These are phyloP conservation scores for Ananas comosus DNA, from an alignment of 176 grass and related monocot species.

Conservation along the genomic window DNA sequence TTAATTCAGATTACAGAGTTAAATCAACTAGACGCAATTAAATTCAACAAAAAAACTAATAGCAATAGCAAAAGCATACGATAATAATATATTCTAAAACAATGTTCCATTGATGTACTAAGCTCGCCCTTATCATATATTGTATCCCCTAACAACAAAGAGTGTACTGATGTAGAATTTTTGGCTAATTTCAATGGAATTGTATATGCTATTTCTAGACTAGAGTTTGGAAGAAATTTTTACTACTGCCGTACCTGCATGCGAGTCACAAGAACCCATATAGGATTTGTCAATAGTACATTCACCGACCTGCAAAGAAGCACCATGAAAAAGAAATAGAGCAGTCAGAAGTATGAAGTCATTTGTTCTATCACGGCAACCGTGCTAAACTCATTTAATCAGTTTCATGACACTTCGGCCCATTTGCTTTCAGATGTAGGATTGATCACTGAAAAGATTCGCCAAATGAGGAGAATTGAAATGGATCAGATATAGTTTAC, in stretches of 20 bases:
- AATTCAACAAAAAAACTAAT: too few relatives aligned
- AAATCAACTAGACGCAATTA: too few relatives aligned
- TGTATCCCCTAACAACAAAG: too few relatives aligned
- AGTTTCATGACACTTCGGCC: neutral
- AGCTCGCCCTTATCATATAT: too few relatives aligned
- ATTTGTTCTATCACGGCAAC: neutral
- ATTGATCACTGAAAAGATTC: too few relatives aligned
- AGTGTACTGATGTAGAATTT: neutral
- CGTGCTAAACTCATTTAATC: neutral
- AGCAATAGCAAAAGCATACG: too few relatives aligned
- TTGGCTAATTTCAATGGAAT: neutral
- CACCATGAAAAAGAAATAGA: slow-evolving; percentile 21
- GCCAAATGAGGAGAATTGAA: too few relatives aligned
- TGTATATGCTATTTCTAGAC: neutral
- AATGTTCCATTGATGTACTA: too few relatives aligned
- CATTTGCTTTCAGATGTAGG: too few relatives aligned
- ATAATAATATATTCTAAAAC: too few relatives aligned
- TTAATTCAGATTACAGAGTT: too few relatives aligned
- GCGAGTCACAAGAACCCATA: slow-evolving; percentile 96
- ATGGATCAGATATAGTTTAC: too few relatives aligned
- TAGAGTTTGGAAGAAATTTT: neutral
- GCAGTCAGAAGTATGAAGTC: neutral
- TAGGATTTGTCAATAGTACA: slow-evolving; percentile 88
- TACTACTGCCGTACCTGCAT: slow-evolving; percentile 67
- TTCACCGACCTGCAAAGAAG: slow-evolving; percentile 67